phyloP scores from a whole-genome alignment of 2,329 filamentous ascomycete species.

The Shiraia sp. region DNA sequence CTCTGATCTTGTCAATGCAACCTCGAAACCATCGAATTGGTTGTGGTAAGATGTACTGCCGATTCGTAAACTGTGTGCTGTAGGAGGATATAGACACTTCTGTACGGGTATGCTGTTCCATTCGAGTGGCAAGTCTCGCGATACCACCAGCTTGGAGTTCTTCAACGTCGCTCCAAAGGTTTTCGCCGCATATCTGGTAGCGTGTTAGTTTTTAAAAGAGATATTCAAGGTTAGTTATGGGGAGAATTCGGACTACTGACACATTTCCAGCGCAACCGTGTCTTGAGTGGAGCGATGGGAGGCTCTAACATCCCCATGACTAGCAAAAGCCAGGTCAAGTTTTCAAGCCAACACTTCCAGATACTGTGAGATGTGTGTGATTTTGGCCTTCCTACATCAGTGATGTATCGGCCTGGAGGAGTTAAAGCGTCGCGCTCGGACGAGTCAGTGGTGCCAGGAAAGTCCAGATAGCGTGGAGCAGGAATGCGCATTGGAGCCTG shows the following conservation, averaged over 20 bases:
- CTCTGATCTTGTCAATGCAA: constrained; percentile 1
- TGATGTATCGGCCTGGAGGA: no score
- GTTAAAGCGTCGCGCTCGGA: no score
- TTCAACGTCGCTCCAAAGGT: constrained; percentile 14
- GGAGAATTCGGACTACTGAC: constrained; percentile 12
- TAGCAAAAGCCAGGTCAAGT: constrained; percentile 6
- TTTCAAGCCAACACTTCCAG: no score
- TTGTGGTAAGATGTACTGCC: constrained; percentile 6
- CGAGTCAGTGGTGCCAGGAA: no score
- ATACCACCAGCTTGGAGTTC: constrained; percentile 16
- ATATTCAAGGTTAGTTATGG: background rate
- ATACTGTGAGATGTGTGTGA: no score
- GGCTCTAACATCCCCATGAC: constrained; percentile 8
- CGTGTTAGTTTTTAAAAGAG: no score
- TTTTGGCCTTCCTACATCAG: no score
- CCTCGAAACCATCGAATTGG: constrained; percentile 8
- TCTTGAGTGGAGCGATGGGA: constrained; percentile 1
- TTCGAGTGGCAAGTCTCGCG: constrained; percentile 5
- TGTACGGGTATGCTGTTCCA: constrained; percentile 9
- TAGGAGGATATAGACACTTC: constrained; percentile 4
- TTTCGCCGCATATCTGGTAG: constrained; percentile 20
- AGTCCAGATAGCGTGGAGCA: no score
- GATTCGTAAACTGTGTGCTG: constrained; percentile 2
- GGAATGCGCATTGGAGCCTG: no score
- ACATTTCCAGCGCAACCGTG: constrained; percentile 23